Conservation (phyloP, 495 filamentous ascomycete species). For the Bombardia bombarda region DNA sequence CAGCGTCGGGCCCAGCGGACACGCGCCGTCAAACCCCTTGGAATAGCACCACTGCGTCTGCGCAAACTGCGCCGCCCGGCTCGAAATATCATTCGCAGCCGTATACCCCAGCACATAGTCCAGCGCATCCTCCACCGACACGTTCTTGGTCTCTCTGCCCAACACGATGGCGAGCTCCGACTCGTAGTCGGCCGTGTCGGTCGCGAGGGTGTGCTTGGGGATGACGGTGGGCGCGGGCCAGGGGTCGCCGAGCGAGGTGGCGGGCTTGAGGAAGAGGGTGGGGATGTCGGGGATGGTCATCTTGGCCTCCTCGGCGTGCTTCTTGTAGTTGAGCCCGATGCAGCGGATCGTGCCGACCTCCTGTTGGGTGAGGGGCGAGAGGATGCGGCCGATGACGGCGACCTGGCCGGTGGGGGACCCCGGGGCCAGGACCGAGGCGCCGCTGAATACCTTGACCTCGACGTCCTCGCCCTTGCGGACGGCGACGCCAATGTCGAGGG, state of each 20-base stretch:
- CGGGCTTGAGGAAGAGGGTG: slow-evolving; percentile 39
- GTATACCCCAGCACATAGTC: slow-evolving; percentile 41
- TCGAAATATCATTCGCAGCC: slow-evolving; percentile 39
- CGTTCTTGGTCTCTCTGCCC: slow-evolving; percentile 38
- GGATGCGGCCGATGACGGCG: slow-evolving; percentile 43
- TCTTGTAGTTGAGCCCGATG: slow-evolving; percentile 39
- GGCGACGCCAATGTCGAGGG: slow-evolving; percentile 48
- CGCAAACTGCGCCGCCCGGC: slow-evolving; percentile 32
- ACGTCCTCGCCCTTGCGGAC: slow-evolving; percentile 48
- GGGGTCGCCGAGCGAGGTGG: slow-evolving; percentile 33
- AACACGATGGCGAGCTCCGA: slow-evolving; percentile 41
- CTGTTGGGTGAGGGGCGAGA: slow-evolving; percentile 44
- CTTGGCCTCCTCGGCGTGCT: slow-evolving; percentile 38
- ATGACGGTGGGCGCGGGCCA: slow-evolving; percentile 39
- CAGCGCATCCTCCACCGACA: slow-evolving; percentile 35
- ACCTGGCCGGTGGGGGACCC: slow-evolving; percentile 40
- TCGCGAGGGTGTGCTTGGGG: slow-evolving; percentile 32
- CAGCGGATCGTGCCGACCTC: slow-evolving; percentile 40
- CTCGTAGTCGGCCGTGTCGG: slow-evolving; percentile 37
- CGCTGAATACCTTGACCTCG: slow-evolving; percentile 45
- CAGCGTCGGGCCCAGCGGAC: slow-evolving; percentile 46
- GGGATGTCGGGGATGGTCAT: slow-evolving; percentile 36
- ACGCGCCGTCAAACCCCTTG: slow-evolving; percentile 40
- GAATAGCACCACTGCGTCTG: slow-evolving; percentile 42
- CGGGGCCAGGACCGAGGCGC: slow-evolving; percentile 44